phyloP scores from a whole-genome alignment of 2,329 filamentous ascomycete genomes.

The Colletotrichum theobromicola region DNA sequence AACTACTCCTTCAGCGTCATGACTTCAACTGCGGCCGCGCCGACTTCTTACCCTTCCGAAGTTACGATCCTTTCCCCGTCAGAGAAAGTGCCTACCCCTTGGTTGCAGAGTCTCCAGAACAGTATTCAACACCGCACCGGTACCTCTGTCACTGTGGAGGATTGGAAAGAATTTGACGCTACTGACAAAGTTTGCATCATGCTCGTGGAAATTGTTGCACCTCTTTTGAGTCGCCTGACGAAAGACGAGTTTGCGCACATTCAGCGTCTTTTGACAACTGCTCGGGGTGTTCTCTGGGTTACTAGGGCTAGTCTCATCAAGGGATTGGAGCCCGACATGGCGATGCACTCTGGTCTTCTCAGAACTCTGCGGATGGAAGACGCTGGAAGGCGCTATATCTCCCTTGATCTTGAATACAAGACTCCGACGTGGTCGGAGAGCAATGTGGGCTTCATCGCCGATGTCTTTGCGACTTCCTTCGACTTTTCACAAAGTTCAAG shows the following conservation, averaged over 20 bases:
- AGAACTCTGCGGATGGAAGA: slow-evolving; percentile 20
- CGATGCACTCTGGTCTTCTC: slow-evolving; percentile 9
- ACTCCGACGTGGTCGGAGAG: neutral
- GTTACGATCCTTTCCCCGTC: neutral
- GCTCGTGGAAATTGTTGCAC: neutral
- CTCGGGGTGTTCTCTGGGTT: slow-evolving; percentile 7
- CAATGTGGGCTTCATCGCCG: neutral
- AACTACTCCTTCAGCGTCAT: slow-evolving; percentile 15
- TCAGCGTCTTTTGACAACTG: neutral
- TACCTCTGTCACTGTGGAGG: neutral
- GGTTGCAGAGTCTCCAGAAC: neutral
- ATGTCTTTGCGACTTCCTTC: neutral
- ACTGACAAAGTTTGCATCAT: slow-evolving; percentile 1
- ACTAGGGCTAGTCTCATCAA: neutral
- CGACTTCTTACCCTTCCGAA: neutral
- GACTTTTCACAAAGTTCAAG: neutral
- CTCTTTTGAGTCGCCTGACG: neutral
- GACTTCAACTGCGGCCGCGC: neutral
- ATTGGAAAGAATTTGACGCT: neutral
- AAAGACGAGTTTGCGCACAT: neutral
- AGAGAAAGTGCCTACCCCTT: neutral
- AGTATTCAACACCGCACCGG: neutral
- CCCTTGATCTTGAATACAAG: neutral
- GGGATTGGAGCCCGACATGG: neutral
- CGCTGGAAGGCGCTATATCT: slow-evolving; percentile 10